Conservation (phyloP, 1,139 yeast genomes). For the Candida freyschussii region DNA sequence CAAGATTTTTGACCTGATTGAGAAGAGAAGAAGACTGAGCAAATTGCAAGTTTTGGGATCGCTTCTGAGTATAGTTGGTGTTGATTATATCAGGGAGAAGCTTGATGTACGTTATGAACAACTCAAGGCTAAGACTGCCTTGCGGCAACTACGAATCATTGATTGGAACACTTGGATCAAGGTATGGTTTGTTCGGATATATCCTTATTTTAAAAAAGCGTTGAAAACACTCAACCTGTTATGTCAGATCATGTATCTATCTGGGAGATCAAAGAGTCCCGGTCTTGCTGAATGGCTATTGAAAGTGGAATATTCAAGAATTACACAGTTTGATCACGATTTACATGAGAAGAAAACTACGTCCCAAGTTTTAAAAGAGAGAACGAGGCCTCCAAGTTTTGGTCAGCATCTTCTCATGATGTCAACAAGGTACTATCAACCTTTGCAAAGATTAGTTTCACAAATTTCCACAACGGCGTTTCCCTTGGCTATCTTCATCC, state of each 20-base stretch:
- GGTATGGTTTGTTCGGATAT: slow-evolving; percentile 47
- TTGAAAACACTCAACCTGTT: slow-evolving; percentile 50
- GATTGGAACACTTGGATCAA: slow-evolving; percentile 15
- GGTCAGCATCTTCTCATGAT: slow-evolving; percentile 39
- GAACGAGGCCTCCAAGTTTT: slow-evolving; percentile 49
- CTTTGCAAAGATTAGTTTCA: slow-evolving; percentile 38
- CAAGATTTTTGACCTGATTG: slow-evolving; percentile 43
- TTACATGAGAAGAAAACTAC: slow-evolving; percentile 29
- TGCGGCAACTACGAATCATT: slow-evolving; percentile 30
- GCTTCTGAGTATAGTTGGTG: slow-evolving; percentile 57
- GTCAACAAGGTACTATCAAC: slow-evolving; percentile 34
- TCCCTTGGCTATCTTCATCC: slow-evolving; percentile 78
- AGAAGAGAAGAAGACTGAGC: slow-evolving; percentile 51
- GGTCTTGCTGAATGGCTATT: slow-evolving; percentile 58
- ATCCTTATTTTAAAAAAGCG: slow-evolving; percentile 53
- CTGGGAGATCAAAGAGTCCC: slow-evolving; percentile 65
- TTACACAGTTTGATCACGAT: slow-evolving; percentile 57
- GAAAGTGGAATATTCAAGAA: slow-evolving; percentile 65
- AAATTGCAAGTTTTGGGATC: slow-evolving; percentile 52
- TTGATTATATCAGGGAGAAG: slow-evolving; percentile 68
- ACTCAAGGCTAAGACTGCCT: slow-evolving; percentile 48
- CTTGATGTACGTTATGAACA: slow-evolving; percentile 61
- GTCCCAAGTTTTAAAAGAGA: slow-evolving; percentile 8
- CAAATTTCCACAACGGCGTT: slow-evolving; percentile 45
- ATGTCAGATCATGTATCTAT: slow-evolving; percentile 60